Evolutionary conservation across 2,329 filamentous ascomycete genomes (phyloP).

Genomic region (Cercospora brassicicola): DNA sequence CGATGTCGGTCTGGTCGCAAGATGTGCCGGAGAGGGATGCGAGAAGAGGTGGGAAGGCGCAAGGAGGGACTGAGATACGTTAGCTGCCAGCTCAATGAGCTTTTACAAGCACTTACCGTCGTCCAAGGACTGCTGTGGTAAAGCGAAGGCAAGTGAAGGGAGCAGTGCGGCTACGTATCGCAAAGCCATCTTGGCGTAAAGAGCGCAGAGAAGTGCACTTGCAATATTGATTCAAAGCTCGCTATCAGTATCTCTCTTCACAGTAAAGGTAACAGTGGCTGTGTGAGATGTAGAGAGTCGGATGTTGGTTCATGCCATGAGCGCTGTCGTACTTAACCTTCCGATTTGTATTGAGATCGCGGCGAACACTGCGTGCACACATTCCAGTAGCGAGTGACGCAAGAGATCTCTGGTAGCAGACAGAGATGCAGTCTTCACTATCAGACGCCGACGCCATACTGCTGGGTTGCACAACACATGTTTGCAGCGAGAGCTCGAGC

Average conservation of each 20-base stretch:
- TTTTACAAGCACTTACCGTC: neutral
- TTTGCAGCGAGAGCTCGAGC: neutral
- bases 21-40: conserved; percentile 17
- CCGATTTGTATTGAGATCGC: neutral
- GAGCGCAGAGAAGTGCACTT: neutral
- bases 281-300: neutral
- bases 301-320: neutral
- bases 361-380: conserved; percentile 1
- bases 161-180: conserved; percentile 12
- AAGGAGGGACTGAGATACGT: conserved; percentile 18
- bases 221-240: neutral
- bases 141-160: conserved; percentile 13
- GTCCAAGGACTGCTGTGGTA: conserved; percentile 17
- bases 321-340: neutral
- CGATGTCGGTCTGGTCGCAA: conserved; percentile 18
- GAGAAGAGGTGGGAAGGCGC: conserved; percentile 21
- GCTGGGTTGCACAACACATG: neutral
- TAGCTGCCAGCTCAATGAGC: neutral
- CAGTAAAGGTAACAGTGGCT: neutral
- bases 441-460: neutral
- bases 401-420: neutral
- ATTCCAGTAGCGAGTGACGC: conserved; percentile 3
- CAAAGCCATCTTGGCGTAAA: conserved; percentile 9
- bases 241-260: neutral
- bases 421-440: neutral